Conservation (phyloP, 257 asterid genomes). For the Ilex aquifolium region DNA sequence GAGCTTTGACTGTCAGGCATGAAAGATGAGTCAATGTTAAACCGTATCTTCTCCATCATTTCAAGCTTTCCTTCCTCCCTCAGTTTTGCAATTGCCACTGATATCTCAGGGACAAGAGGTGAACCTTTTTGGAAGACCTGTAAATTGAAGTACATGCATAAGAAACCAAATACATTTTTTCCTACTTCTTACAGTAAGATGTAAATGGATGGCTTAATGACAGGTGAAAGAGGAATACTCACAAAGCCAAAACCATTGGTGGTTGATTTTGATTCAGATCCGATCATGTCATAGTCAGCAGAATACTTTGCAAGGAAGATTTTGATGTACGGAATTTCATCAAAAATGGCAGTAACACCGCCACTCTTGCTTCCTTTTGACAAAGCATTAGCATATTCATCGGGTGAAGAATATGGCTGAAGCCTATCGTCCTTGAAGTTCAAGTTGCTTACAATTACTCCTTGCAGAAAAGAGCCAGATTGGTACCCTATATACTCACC, state of each 20-base stretch:
- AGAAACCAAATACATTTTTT: too few relatives aligned
- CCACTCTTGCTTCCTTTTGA: constrained; percentile 30
- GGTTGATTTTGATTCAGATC: constrained; percentile 6
- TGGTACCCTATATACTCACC: constrained; percentile 26
- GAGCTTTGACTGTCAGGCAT: neutral
- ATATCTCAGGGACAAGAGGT: constrained; percentile 27
- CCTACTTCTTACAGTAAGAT: too few relatives aligned
- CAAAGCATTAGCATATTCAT: constrained; percentile 19
- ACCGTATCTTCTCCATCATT: constrained; percentile 33
- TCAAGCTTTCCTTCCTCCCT: constrained; percentile 33
- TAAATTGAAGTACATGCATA: too few relatives aligned
- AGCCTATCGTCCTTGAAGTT: constrained; percentile 18
- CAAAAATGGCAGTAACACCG: constrained; percentile 35
- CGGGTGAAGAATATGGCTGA: neutral
- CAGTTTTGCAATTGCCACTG: constrained; percentile 28
- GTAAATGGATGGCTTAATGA: too few relatives aligned
- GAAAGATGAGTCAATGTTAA: constrained; percentile 2
- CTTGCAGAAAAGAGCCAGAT: constrained; percentile 3
- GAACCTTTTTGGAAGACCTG: constrained; percentile 40
- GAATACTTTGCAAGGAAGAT: constrained; percentile 21
- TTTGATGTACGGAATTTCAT: constrained; percentile 39
- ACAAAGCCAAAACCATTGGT: constrained; percentile 38
- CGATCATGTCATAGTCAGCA: constrained; percentile 20
- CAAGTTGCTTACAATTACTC: constrained; percentile 13
- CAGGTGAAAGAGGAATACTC: constrained; percentile 14